Conservation (phyloP, 2,329 filamentous ascomycete genomes). For the Plectosphaerella cucumerina region DNA sequence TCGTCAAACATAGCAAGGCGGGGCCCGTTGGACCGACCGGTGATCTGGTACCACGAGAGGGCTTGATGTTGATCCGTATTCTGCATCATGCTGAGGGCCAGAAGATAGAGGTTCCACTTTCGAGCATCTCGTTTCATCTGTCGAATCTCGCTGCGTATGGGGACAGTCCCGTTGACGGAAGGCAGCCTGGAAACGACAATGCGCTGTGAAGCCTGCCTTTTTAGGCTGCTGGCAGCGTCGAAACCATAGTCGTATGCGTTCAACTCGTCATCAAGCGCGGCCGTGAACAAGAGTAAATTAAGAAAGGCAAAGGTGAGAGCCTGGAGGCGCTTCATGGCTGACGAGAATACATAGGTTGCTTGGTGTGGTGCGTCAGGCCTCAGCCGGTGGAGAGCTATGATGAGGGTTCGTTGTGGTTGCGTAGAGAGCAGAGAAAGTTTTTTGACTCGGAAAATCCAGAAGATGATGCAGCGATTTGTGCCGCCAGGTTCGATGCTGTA, state of each 20-base stretch:
- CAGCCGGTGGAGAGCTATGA: too few relatives aligned
- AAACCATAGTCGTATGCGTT: constrained; percentile 47
- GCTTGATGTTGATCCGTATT: constrained; percentile 56
- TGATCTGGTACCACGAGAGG: constrained; percentile 74
- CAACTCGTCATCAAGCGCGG: neutral
- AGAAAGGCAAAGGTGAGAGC: neutral
- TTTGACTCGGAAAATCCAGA: too few relatives aligned
- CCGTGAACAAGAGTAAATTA: neutral
- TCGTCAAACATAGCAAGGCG: constrained; percentile 7
- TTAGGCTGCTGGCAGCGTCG: constrained; percentile 32
- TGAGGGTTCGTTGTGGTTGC: too few relatives aligned
- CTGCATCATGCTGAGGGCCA: constrained; percentile 71
- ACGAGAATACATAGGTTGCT: neutral
- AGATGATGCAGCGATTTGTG: too few relatives aligned
- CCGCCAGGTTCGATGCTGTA: too few relatives aligned
- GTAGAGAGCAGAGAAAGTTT: too few relatives aligned
- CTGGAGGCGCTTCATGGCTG: neutral
- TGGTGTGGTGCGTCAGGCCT: too few relatives aligned
- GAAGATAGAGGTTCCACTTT: constrained; percentile 72
- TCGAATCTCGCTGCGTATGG: constrained; percentile 61
- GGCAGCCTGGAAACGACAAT: constrained; percentile 42
- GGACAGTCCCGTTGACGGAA: constrained; percentile 33
- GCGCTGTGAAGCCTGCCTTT: constrained; percentile 30
- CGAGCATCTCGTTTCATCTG: constrained; percentile 60
- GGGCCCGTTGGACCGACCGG: constrained; percentile 44